Evolutionary conservation across 805 yeast genomes (phyloP).

Genomic region (Zygosaccharomyces rouxii): DNA sequence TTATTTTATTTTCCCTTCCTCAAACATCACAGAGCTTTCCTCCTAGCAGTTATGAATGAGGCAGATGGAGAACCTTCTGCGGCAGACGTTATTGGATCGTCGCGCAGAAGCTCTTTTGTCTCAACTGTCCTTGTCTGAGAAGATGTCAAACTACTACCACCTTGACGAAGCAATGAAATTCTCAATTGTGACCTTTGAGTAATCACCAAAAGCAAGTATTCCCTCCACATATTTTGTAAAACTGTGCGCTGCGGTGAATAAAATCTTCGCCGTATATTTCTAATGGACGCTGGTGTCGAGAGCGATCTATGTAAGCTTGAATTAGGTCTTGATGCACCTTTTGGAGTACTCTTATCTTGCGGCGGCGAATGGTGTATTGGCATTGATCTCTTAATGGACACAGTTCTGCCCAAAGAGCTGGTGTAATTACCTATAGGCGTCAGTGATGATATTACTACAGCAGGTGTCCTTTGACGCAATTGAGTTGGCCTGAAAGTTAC

Average conservation of each 20-base stretch:
- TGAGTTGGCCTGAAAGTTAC: constrained; percentile 5
- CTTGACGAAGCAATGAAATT: constrained; percentile 12
- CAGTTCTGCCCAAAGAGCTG: constrained; percentile 1
- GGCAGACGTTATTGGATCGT: not conserved
- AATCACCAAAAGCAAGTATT: constrained; percentile 34
- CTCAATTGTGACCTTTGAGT: constrained; percentile 34
- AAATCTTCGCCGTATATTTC: constrained; percentile 8
- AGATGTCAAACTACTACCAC: constrained; percentile 2
- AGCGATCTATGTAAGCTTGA: constrained; percentile 11
- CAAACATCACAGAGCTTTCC: not conserved
- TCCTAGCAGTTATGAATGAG: not conserved
- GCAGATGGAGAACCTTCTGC: not conserved
- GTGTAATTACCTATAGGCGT: constrained; percentile 8
- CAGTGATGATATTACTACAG: constrained; percentile 3
- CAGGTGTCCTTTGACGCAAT: constrained; percentile 3
- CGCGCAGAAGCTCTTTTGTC: not conserved
- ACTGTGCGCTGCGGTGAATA: constrained; percentile 10
- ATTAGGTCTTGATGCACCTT: not conserved
- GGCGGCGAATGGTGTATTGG: not conserved
- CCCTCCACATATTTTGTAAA: constrained; percentile 30
- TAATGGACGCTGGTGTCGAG: constrained; percentile 15
- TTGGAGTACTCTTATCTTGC: not conserved
- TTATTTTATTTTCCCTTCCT: not conserved
- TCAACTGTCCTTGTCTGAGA: not conserved
- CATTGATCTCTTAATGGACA: constrained; percentile 4